Conservation (phyloP, 2,329 filamentous ascomycete genomes). For the Claviceps sp. region DNA sequence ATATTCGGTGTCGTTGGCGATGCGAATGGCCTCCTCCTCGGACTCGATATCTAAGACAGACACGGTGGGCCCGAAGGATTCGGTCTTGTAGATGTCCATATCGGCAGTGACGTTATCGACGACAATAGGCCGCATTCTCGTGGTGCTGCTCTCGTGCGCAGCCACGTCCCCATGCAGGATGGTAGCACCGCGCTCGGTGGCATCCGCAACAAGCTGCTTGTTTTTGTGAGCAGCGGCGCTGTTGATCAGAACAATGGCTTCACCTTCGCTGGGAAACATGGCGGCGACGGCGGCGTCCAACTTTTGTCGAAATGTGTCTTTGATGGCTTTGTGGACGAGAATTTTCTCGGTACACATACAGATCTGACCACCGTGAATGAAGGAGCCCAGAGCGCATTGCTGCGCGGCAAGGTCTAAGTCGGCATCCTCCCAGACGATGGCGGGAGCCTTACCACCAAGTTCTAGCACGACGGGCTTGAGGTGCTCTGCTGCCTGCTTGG, state of each 20-base stretch:
- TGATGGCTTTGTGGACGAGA: conserved; percentile 37
- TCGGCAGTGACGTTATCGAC: conserved; percentile 44
- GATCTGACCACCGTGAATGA: conserved; percentile 64
- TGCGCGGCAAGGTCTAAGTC: conserved; percentile 58
- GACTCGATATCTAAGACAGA: conserved; percentile 50
- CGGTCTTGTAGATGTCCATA: conserved; percentile 64
- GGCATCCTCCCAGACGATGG: conserved; percentile 70
- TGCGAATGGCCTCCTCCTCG: conserved; percentile 56
- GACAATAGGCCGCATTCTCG: conserved; percentile 49
- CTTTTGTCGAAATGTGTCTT: conserved; percentile 31
- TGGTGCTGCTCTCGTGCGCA: conserved; percentile 18
- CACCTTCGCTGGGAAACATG: conserved; percentile 41
- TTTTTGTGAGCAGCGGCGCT: conserved; percentile 52
- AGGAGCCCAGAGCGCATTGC: conserved; percentile 55
- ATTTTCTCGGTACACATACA: conserved; percentile 80
- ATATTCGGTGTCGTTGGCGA: conserved; percentile 75
- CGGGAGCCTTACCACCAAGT: conserved; percentile 68
- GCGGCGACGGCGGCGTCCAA: conserved; percentile 25
- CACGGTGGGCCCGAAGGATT: conserved; percentile 67
- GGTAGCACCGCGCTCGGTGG: conserved; percentile 51
- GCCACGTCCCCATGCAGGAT: conserved; percentile 27
- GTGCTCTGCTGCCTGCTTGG: conserved; percentile 52
- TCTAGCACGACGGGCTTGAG: conserved; percentile 73
- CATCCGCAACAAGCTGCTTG: conserved; percentile 52
- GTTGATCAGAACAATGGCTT: conserved; percentile 58